Conservation (phyloP, 257 asterid genomes). For the Jacaranda copaia region DNA sequence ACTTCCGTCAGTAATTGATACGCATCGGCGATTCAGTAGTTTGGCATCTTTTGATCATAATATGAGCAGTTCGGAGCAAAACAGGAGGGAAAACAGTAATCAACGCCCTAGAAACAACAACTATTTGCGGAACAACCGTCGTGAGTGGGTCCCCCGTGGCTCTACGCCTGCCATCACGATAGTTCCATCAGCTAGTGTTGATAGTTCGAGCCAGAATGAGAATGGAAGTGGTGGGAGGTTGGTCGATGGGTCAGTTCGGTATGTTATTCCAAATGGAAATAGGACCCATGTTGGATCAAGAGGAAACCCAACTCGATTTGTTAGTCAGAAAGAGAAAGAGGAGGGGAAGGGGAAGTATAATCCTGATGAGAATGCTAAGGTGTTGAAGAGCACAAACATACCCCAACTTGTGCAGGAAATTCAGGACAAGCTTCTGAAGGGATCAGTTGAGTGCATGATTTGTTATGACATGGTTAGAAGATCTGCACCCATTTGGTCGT, state of each 20-base stretch:
- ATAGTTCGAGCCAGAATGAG: conserved; percentile 34
- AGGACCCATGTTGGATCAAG: conserved; percentile 51
- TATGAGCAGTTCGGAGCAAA: conserved; percentile 81
- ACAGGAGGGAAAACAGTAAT: conserved; percentile 55
- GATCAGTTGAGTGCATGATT: conserved; percentile 96
- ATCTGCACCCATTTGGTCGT: conserved; percentile 91
- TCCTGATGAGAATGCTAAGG: conserved; percentile 29
- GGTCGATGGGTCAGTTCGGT: conserved; percentile 40
- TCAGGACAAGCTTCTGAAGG: conserved; percentile 84
- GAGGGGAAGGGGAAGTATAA: conserved; percentile 52
- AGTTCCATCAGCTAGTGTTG: conserved; percentile 43
- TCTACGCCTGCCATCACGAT: conserved; percentile 43
- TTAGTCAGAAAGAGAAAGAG: conserved; percentile 57
- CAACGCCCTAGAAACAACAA: conserved; percentile 62
- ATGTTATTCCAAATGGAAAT: conserved; percentile 35
- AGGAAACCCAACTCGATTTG: conserved; percentile 43
- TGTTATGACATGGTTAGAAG: conserved; percentile 97
- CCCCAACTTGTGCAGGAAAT: conserved; percentile 97
- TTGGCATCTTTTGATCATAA: conserved; percentile 49
- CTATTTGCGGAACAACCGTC: conserved; percentile 55
- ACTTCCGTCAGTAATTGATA: conserved; percentile 14
- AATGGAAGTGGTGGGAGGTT: conserved; percentile 46
- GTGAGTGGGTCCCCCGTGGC: conserved; percentile 86
- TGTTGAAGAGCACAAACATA: conserved; percentile 53
- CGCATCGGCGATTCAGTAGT: conserved; percentile 43